Evolutionary conservation across 495 filamentous ascomycete genomes (phyloP), one percentile per base, ranked within the genome.

Genomic region (Lepidopterella palustris): DNA sequence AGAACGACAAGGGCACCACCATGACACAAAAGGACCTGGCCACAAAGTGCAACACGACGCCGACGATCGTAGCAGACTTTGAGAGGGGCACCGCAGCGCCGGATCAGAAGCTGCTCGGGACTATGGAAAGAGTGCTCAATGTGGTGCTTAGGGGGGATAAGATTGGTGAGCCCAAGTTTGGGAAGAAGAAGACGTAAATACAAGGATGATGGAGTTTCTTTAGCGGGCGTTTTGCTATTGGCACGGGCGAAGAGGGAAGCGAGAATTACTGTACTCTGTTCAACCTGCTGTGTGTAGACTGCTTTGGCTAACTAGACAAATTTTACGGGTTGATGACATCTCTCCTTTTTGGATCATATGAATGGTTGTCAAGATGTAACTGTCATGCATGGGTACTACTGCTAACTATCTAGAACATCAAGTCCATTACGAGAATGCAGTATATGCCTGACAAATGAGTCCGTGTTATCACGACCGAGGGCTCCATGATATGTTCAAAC

Each of bases 21-120:
- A 88, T 97, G 87, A 93, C 92, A 31, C 93, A 97, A 80, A 95
- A 93, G 79, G 91, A 97, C 66, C 84, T 97, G 42, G 95, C 91
- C 51, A 92, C 85, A 63, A 92, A 92, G 80, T 90, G 89, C 78
- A 96, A 96, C 79, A 90, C 87, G 60, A 92, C 89, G 47, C 80
- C 81, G 35, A 82, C 82, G 61, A 77, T 91, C 62, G 78, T 97
- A 60, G 87, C 88, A 70, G 85, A 90, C 70, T 90, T 92, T 68
- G 92, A 97, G 85, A 79, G 82, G 57, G 90, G 90, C 55, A 81
- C 82, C 67, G 90, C 88, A 60, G 70, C 83, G 24, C 89, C 89
- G 29, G 88, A 95, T 74, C 88, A 93, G 78, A 91, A 92, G 82
- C 78, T 95, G 48, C 78, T 96, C 27, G 72, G 74, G 58, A 76